Conservation (phyloP, 805 yeast genomes). For the Kockiozyma suomiensis region DNA sequence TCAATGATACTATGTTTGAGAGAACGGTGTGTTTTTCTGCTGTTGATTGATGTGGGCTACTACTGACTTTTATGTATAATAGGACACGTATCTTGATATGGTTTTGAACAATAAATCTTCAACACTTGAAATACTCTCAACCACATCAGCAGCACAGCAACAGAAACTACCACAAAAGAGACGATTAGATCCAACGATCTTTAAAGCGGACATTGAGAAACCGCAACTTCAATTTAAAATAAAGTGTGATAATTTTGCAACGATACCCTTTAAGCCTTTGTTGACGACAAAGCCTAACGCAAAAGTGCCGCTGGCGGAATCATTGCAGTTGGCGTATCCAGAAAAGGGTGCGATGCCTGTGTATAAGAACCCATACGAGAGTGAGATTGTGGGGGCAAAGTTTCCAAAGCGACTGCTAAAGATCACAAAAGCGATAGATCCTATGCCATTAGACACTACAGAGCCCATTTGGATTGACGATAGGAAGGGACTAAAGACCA, state of each 20-base stretch:
- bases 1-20: slow-evolving; percentile 73
- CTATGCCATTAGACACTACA: slow-evolving; percentile 66
- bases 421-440: slow-evolving; percentile 48
- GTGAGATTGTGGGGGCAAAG: slow-evolving; percentile 13
- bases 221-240: slow-evolving; percentile 68
- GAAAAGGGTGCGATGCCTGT: neutral
- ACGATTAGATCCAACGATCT: slow-evolving; percentile 11
- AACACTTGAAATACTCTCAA: neutral
- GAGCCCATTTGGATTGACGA: slow-evolving; percentile 68
- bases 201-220: slow-evolving; percentile 49
- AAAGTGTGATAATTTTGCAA: slow-evolving; percentile 68
- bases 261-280: slow-evolving; percentile 75
- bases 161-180: slow-evolving; percentile 42
- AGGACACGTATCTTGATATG: slow-evolving; percentile 28
- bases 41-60: slow-evolving; percentile 6
- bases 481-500: slow-evolving; percentile 51
- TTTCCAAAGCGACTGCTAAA: slow-evolving; percentile 7
- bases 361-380: slow-evolving; percentile 24
- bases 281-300: slow-evolving; percentile 74
- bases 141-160: neutral
- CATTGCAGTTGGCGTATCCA: slow-evolving; percentile 41
- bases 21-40: slow-evolving; percentile 47
- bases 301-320: slow-evolving; percentile 53
- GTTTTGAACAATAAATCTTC: slow-evolving; percentile 45
- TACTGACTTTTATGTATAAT: slow-evolving; percentile 20